Evolutionary conservation across 345 rosid genomes (phyloP).

Genomic region (Eucalyptus pauciflora): DNA sequence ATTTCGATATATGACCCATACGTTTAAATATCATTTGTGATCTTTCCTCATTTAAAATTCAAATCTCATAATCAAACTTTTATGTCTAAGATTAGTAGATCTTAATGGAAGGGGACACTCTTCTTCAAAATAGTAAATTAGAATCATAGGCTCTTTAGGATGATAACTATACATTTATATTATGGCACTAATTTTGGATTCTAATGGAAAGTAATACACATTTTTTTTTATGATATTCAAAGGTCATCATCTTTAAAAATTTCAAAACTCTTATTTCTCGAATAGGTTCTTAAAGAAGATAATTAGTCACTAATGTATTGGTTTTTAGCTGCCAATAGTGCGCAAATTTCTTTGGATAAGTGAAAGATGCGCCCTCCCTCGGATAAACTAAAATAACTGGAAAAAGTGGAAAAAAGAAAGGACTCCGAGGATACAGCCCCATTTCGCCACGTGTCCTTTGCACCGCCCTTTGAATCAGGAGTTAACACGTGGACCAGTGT

Average conservation of each 20-base stretch:
- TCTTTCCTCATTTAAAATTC: not conserved
- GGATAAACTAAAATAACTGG: too few relatives aligned
- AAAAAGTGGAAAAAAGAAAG: too few relatives aligned
- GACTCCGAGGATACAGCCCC: too few relatives aligned
- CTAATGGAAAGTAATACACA: too few relatives aligned
- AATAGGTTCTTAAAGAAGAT: not conserved
- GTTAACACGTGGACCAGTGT: too few relatives aligned
- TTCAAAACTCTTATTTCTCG: not conserved
- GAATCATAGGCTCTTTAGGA: not conserved
- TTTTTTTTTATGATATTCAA: too few relatives aligned
- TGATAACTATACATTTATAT: not conserved
- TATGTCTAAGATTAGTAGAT: not conserved
- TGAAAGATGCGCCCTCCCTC: too few relatives aligned
- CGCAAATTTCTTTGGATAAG: too few relatives aligned
- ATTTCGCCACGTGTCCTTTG: too few relatives aligned
- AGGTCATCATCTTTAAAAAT: not conserved
- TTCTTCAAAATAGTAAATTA: not conserved
- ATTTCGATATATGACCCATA: rapidly evolving
- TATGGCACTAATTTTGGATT: too few relatives aligned
- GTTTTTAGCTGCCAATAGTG: too few relatives aligned
- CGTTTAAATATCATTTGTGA: not conserved
- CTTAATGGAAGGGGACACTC: not conserved
- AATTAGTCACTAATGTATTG: not conserved
- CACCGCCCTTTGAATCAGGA: too few relatives aligned
- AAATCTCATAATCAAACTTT: not conserved